phyloP scores from a whole-genome alignment of 192 early-diverging fungal species.

The Rhizophagus prolifer region DNA sequence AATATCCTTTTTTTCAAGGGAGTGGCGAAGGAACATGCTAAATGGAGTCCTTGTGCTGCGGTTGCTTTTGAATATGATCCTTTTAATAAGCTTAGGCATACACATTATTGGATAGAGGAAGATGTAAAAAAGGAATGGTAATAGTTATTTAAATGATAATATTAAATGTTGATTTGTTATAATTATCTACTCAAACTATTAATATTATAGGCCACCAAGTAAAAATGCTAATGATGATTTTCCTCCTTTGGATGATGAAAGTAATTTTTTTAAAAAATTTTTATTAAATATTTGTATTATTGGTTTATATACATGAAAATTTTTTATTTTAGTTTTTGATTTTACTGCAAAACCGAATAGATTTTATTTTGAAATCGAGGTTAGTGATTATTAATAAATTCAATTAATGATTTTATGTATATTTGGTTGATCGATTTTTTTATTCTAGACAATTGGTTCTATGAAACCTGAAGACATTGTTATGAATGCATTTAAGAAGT shows the following conservation, averaged over 20 bases:
- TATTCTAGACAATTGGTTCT: conserved; percentile 65
- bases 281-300: neutral
- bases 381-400: conserved; percentile 28
- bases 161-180: neutral
- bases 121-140: conserved; percentile 83
- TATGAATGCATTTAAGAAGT: conserved; percentile 62
- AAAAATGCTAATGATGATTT: conserved; percentile 66
- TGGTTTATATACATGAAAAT: neutral
- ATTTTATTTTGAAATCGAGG: conserved; percentile 78
- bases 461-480: conserved; percentile 73
- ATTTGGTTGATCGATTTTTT: neutral
- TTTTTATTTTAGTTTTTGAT: conserved; percentile 58
- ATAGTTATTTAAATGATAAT: conserved; percentile 15
- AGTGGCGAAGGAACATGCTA: conserved; percentile 96
- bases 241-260: conserved; percentile 47
- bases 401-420: neutral
- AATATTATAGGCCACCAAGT: conserved; percentile 48
- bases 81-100: conserved; percentile 88
- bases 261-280: conserved; percentile 26
- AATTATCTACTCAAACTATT: neutral
- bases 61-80: conserved; percentile 97
- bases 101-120: conserved; percentile 93
- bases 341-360: conserved; percentile 76
- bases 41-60: conserved; percentile 91
- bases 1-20: conserved; percentile 45